phyloP scores from a whole-genome alignment of 805 yeast genomes.

The Sungouiella thailandica region DNA sequence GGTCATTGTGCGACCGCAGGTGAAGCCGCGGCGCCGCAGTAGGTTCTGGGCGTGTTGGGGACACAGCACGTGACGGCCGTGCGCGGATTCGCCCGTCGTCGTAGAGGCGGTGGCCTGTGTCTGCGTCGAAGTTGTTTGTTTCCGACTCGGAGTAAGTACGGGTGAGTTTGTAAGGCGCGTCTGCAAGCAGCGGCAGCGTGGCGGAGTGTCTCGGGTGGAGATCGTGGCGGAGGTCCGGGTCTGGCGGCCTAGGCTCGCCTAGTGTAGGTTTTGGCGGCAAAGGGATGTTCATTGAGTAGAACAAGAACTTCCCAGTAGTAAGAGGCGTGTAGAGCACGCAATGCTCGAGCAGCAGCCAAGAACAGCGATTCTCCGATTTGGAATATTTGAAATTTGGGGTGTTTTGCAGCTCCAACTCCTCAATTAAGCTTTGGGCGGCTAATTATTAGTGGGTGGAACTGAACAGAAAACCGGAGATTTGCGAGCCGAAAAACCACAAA shows the following conservation, averaged over 20 bases:
- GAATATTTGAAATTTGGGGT: no score
- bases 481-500: no score
- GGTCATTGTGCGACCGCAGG: conserved; percentile 26
- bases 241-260: neutral
- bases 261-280: neutral
- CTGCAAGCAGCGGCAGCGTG: conserved; percentile 3
- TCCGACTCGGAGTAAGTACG: conserved; percentile 66
- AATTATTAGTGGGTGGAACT: no score
- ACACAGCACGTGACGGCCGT: conserved; percentile 17
- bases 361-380: no score
- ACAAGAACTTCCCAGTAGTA: no score
- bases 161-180: conserved; percentile 27
- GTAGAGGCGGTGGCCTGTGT: conserved; percentile 49
- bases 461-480: no score
- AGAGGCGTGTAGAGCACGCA: no score
- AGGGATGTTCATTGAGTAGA: no score
- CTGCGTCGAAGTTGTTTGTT: conserved; percentile 51
- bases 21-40: conserved; percentile 18
- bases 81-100: conserved; percentile 53
- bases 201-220: neutral
- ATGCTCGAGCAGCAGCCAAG: no score
- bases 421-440: no score
- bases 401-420: no score
- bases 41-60: conserved; percentile 5
- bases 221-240: neutral